Conservation (phyloP, 2,329 filamentous ascomycete species). For the Trichoderma semiorbis region DNA sequence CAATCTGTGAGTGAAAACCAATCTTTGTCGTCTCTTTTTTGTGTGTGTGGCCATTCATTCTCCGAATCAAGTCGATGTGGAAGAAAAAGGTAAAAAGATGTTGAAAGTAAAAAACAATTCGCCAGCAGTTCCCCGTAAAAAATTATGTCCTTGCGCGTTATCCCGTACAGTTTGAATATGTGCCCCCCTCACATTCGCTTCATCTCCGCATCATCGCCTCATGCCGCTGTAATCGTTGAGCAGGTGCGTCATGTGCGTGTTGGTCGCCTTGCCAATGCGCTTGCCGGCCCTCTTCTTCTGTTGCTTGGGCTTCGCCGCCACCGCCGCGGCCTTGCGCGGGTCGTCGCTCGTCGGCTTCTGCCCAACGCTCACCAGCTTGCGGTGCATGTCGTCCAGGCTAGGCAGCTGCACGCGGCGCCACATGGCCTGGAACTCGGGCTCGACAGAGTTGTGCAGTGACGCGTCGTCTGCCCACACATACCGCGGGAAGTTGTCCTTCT, state of each 20-base stretch:
- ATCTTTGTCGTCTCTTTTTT: background rate
- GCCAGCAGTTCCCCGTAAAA: background rate
- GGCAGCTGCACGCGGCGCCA: slow-evolving; percentile 83
- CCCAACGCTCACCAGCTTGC: slow-evolving; percentile 71
- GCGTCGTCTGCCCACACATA: slow-evolving; percentile 89
- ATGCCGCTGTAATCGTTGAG: slow-evolving; percentile 66
- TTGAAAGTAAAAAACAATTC: background rate
- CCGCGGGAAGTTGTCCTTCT: slow-evolving; percentile 84
- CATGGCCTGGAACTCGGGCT: slow-evolving; percentile 76
- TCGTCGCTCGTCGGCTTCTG: slow-evolving; percentile 83
- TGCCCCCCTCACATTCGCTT: background rate
- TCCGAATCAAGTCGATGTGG: background rate
- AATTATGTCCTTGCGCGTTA: background rate
- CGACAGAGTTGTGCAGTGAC: slow-evolving; percentile 69
- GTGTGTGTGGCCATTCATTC: background rate
- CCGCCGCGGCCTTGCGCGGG: slow-evolving; percentile 47
- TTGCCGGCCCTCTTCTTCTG: slow-evolving; percentile 66
- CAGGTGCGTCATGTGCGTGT: slow-evolving; percentile 80
- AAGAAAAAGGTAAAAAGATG: background rate
- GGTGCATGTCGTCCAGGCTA: slow-evolving; percentile 69
- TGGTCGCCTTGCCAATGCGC: slow-evolving; percentile 76
- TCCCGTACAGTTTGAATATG: background rate
- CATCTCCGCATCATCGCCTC: slow-evolving; percentile 35
- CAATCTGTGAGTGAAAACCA: background rate
- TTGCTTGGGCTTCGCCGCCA: slow-evolving; percentile 62